Conservation (phyloP, 169 alveolate species). For the Perkinsus olseni region DNA sequence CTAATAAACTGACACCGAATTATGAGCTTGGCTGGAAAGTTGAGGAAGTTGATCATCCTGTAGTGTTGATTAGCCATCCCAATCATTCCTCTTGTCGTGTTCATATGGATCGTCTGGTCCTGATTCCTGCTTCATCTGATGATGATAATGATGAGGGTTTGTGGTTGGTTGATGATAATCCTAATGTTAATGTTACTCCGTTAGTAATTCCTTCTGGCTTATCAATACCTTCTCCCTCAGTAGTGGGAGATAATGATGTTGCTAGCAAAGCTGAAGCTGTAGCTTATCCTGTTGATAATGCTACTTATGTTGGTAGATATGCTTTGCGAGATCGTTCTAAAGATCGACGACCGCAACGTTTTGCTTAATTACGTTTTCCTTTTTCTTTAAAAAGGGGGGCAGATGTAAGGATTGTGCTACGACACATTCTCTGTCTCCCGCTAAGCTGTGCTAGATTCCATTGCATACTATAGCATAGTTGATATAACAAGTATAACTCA, state of each 20-base stretch:
- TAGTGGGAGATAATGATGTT: background rate
- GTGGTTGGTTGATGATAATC: background rate
- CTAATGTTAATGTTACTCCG: background rate
- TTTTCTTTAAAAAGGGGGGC: background rate
- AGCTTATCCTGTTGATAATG: background rate
- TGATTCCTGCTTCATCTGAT: background rate
- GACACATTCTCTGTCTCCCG: background rate
- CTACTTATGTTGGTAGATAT: background rate
- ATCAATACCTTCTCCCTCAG: background rate
- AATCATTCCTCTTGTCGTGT: background rate
- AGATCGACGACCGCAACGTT: background rate
- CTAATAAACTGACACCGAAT: background rate
- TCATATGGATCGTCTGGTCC: background rate
- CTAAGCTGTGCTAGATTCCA: background rate
- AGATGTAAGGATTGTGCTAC: background rate
- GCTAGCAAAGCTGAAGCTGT: background rate
- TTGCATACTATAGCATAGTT: background rate
- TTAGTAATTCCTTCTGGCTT: background rate
- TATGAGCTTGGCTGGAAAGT: background rate
- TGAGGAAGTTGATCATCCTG: background rate
- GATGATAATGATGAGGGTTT: background rate
- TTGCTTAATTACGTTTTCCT: background rate
- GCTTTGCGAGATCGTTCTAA: background rate
- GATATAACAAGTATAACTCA: background rate
- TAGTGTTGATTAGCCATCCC: background rate